Evolutionary conservation across 2,329 filamentous ascomycete genomes (phyloP).

Genomic region (Fusarium bactridioides): DNA sequence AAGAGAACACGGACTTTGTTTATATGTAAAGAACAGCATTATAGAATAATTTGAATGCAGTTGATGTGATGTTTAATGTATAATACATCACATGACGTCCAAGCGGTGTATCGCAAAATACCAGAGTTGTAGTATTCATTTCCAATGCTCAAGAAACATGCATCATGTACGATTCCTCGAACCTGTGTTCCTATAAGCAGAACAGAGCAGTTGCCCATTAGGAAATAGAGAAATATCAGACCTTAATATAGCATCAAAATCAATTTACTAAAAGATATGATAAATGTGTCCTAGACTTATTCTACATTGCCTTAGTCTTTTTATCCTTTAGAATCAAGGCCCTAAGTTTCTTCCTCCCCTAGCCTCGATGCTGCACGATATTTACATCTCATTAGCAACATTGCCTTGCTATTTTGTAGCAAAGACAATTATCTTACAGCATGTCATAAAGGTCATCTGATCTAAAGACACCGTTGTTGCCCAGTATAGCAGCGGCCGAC

Average conservation of each 20-base stretch:
- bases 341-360: fast-evolving
- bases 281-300: neutral
- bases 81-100: too few relatives aligned
- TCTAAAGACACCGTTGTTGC: fast-evolving
- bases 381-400: fast-evolving
- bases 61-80: too few relatives aligned
- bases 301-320: neutral
- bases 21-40: fast-evolving
- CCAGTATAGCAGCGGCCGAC: neutral
- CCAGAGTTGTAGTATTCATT: too few relatives aligned
- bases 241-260: too few relatives aligned
- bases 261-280: too few relatives aligned
- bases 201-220: too few relatives aligned
- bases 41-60: neutral
- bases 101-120: too few relatives aligned
- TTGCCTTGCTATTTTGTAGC: neutral
- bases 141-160: neutral
- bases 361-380: neutral
- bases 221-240: too few relatives aligned
- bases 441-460: neutral
- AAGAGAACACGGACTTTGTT: neutral
- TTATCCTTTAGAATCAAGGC: neutral
- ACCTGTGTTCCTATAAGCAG: too few relatives aligned
- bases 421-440: fast-evolving
- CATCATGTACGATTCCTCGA: neutral